Evolutionary conservation across 108 stramenopile genomes (phyloP).

Genomic region (Discostella stelligeroides): DNA sequence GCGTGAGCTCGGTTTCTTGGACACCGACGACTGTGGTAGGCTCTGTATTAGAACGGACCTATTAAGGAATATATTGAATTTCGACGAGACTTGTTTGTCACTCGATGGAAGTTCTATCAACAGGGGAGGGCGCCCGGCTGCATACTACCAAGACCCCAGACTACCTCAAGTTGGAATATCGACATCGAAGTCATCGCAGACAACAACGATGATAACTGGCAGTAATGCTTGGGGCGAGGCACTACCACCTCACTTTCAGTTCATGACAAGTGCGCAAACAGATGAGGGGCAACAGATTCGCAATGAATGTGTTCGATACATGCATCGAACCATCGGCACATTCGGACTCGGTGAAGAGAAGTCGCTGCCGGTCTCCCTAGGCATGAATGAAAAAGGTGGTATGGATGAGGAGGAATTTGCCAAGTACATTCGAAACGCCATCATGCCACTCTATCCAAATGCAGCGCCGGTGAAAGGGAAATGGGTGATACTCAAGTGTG

Average conservation of each 20-base stretch:
- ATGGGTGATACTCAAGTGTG: conserved; percentile 17
- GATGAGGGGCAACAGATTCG: neutral
- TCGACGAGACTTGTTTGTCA: too few relatives aligned
- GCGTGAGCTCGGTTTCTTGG: neutral
- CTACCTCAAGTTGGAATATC: neutral
- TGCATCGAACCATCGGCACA: neutral
- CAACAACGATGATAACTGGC: conserved; percentile 1
- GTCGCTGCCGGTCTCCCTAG: too few relatives aligned
- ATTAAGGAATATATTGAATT: neutral
- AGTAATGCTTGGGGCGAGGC: conserved; percentile 5
- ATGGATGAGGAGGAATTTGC: too few relatives aligned
- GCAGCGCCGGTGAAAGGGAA: neutral
- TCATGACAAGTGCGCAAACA: neutral
- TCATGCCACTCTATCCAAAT: conserved; percentile 23
- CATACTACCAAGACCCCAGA: neutral
- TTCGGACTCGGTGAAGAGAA: neutral
- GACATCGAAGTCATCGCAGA: neutral
- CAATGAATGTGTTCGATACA: neutral
- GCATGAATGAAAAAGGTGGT: too few relatives aligned
- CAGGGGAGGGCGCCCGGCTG: conserved; percentile 3
- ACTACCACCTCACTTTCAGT: neutral
- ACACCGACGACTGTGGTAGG: neutral
- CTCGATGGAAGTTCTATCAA: too few relatives aligned
- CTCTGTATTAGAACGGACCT: neutral
- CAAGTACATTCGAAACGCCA: conserved; percentile 11